Evolutionary conservation across 2,329 filamentous ascomycete genomes (phyloP).

Genomic region (Triangularia verruculosa): DNA sequence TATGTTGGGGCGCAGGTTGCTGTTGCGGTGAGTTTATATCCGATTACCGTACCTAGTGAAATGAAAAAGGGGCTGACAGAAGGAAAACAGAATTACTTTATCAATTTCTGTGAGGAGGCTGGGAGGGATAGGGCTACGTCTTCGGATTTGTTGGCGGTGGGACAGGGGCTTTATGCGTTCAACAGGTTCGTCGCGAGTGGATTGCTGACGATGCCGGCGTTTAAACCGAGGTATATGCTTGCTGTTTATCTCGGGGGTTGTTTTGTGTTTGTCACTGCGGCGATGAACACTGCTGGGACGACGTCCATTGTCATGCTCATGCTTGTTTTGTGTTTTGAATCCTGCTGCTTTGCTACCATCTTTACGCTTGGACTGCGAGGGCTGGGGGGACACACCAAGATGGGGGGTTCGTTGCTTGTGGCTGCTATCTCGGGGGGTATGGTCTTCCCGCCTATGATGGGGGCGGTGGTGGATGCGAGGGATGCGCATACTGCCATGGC

Average conservation of each 20-base stretch:
- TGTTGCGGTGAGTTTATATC: constrained; percentile 44
- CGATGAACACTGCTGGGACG: constrained; percentile 50
- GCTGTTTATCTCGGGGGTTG: constrained; percentile 49
- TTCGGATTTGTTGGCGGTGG: constrained; percentile 54
- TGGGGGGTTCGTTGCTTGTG: constrained; percentile 52
- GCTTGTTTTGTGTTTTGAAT: constrained; percentile 55
- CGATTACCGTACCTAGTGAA: not conserved
- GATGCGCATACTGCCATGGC: constrained; percentile 30
- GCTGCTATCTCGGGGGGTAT: constrained; percentile 55
- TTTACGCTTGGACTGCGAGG: constrained; percentile 57
- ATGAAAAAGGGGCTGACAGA: constrained; percentile 27
- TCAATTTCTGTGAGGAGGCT: constrained; percentile 44
- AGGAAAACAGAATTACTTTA: constrained; percentile 46
- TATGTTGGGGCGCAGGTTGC: constrained; percentile 60
- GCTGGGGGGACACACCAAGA: constrained; percentile 54
- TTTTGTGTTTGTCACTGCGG: constrained; percentile 53
- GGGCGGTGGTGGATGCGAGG: constrained; percentile 35
- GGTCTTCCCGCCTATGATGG: constrained; percentile 52
- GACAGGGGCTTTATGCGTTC: constrained; percentile 57
- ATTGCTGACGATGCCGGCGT: constrained; percentile 48
- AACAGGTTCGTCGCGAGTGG: constrained; percentile 56
- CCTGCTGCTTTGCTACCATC: constrained; percentile 58
- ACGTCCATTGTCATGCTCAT: constrained; percentile 54
- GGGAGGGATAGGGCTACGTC: constrained; percentile 23
- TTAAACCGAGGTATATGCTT: constrained; percentile 56